These are phyloP conservation scores for Trebouxia sp. DNA, from an alignment of 139 green algal species.

Conservation along the genomic window DNA sequence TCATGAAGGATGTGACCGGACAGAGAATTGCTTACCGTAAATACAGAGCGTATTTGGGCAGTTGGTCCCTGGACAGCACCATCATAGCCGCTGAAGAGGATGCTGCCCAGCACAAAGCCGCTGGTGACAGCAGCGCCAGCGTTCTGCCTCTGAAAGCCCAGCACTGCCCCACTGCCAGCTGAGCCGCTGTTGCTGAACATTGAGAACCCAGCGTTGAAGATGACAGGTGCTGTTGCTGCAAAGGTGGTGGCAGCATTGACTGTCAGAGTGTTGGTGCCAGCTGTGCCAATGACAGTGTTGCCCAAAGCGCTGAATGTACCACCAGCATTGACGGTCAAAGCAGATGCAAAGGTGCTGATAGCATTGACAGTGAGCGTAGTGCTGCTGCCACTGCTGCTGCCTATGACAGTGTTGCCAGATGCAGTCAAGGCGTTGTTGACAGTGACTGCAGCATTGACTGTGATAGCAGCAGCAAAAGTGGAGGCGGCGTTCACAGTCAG, in stretches of 20 bases:
- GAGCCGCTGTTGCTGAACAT: too few species aligned
- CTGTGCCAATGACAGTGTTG: too few species aligned
- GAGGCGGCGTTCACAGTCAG: neutral
- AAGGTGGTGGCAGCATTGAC: too few species aligned
- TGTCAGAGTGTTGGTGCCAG: too few species aligned
- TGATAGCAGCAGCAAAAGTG: neutral
- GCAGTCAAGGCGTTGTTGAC: neutral
- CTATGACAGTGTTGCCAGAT: neutral
- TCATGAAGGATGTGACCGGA: neutral
- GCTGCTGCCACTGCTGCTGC: neutral
- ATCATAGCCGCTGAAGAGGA: neutral
- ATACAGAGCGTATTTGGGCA: neutral
- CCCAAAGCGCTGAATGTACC: too few species aligned
- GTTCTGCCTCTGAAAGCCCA: neutral
- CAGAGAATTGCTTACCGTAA: neutral
- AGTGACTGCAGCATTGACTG: neutral
- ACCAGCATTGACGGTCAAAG: too few species aligned
- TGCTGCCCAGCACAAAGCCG: neutral
- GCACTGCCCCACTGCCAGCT: too few species aligned
- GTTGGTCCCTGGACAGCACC: neutral
- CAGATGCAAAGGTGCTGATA: too few species aligned
- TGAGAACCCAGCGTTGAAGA: too few species aligned
- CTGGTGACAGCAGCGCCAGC: neutral
- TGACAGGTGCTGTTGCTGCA: too few species aligned
- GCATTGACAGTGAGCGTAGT: neutral